Evolutionary conservation across 306 rosid species (phyloP).

Genomic region (Cucumis cinereus): DNA sequence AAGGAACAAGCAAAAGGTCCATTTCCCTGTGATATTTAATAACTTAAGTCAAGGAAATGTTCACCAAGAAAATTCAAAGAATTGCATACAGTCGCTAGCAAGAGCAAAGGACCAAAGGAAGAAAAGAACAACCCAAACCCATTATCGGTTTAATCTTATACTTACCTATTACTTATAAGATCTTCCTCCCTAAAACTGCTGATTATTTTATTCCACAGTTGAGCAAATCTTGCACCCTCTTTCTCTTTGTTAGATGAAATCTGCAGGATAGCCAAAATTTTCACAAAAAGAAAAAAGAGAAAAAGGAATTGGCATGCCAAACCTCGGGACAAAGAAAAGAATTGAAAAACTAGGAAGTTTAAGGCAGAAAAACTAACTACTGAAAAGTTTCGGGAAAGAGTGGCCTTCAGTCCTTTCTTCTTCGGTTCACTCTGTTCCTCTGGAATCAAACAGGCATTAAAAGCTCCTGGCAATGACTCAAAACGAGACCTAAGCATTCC

Average conservation of each 20-base stretch:
- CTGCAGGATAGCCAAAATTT: conserved; percentile 22
- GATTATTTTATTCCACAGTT: conserved; percentile 88
- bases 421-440: conserved; percentile 59
- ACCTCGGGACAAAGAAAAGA: neutral
- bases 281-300: too few species aligned
- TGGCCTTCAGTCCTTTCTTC: conserved; percentile 86
- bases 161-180: conserved; percentile 72
- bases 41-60: conserved; percentile 13
- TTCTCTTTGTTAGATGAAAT: conserved; percentile 62
- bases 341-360: neutral
- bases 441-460: conserved; percentile 73
- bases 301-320: neutral
- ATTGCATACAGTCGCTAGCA: neutral
- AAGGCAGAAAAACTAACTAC: conserved; percentile 21
- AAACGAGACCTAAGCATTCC: conserved; percentile 99
- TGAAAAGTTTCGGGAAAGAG: conserved; percentile 51
- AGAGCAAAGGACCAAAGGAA: neutral
- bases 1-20: conserved; percentile 94
- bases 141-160: neutral
- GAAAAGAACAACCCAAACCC: neutral
- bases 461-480: conserved; percentile 75
- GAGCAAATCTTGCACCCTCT: conserved; percentile 95
- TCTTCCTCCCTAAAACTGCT: conserved; percentile 92
- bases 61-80: neutral
- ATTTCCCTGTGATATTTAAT: conserved; percentile 51